Evolutionary conservation across 768 basidiomycete genomes (phyloP).

Genomic region (Leccinum obscurum): DNA sequence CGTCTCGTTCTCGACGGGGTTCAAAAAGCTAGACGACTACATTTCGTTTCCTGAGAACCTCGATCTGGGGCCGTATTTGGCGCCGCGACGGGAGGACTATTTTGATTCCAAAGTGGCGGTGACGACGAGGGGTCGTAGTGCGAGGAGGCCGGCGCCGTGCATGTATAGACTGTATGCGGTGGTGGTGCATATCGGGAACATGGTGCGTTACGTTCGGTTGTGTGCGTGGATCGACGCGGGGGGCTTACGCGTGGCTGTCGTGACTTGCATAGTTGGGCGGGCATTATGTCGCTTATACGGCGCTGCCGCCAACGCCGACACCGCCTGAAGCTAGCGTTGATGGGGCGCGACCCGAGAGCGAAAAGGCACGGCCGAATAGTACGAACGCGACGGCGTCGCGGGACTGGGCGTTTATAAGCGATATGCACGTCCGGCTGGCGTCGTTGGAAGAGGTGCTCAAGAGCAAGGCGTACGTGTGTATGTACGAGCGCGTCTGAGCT

Average conservation of each 20-base stretch:
- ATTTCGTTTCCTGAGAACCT: conserved; percentile 87
- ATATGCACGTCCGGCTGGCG: conserved; percentile 78
- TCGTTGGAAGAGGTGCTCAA: conserved; percentile 87
- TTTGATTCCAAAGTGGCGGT: conserved; percentile 42
- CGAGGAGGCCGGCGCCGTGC: conserved; percentile 39
- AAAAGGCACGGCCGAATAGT: conserved; percentile 7
- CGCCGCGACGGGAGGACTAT: conserved; percentile 75
- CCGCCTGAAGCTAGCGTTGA: conserved; percentile 15
- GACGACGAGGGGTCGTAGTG: conserved; percentile 21
- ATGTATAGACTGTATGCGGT: conserved; percentile 77
- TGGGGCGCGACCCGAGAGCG: conserved; percentile 3
- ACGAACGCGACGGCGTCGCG: conserved; percentile 27
- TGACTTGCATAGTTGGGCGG: conserved; percentile 64
- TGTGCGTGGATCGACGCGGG: not conserved
- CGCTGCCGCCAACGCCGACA: conserved; percentile 49
- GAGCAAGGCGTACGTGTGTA: conserved; percentile 91
- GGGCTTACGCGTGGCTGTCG: conserved; percentile 1
- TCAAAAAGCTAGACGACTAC: conserved; percentile 91
- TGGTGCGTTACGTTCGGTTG: conserved; percentile 50
- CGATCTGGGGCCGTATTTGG: conserved; percentile 83
- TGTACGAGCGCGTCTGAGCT: conserved; percentile 78
- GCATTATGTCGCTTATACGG: conserved; percentile 86
- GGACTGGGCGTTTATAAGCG: conserved; percentile 93
- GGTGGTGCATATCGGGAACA: conserved; percentile 84
- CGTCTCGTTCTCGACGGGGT: conserved; percentile 65